Evolutionary conservation across 495 filamentous ascomycete genomes (phyloP).

Genomic region (Penicillium crystallinum): DNA sequence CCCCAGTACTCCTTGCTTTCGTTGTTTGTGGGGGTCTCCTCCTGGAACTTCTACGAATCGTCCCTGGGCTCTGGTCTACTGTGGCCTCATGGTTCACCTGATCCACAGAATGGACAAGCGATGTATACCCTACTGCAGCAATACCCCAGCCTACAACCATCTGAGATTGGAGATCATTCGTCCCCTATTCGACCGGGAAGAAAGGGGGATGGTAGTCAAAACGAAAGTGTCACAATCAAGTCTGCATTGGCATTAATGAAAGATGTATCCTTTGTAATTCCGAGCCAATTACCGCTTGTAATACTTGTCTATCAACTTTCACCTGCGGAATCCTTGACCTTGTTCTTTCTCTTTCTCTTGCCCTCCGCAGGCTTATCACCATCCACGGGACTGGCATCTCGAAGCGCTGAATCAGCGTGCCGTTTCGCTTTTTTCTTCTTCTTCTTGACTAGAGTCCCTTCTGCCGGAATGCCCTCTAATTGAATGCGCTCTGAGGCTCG

Average conservation of each 20-base stretch:
- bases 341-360: conserved; percentile 17
- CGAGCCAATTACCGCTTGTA: conserved; percentile 1
- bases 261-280: background rate
- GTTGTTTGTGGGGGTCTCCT: conserved; percentile 23
- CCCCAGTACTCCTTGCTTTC: conserved; percentile 18
- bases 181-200: too few species aligned
- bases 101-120: conserved; percentile 14
- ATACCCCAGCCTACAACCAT: background rate
- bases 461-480: conserved; percentile 61
- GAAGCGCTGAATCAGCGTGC: background rate
- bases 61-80: conserved; percentile 47
- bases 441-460: conserved; percentile 72
- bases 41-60: conserved; percentile 55
- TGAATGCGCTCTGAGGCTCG: conserved; percentile 77
- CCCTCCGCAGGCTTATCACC: background rate
- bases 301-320: background rate
- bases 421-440: conserved; percentile 59
- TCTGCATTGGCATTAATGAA: too few species aligned
- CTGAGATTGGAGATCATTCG: background rate
- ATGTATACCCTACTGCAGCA: background rate
- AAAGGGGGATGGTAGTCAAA: background rate
- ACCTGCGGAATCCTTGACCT: conserved; percentile 5
- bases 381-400: background rate
- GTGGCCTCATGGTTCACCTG: conserved; percentile 24
- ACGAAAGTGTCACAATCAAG: too few species aligned